Conservation (phyloP, 2,329 filamentous ascomycete species). For the Penicillium hordei region DNA sequence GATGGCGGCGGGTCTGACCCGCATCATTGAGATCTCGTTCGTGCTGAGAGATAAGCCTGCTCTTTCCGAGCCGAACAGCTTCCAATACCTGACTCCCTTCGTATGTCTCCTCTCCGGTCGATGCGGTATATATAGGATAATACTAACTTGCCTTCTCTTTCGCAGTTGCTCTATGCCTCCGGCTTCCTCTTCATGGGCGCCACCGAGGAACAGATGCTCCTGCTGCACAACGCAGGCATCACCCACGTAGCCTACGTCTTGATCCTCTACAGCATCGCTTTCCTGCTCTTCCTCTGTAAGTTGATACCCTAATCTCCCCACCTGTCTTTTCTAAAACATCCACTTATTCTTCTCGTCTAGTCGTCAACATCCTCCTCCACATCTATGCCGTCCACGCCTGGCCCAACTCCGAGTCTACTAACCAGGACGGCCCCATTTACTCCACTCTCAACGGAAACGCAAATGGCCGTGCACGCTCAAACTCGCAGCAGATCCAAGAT, state of each 20-base stretch:
- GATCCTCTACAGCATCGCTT: constrained; percentile 86
- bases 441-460: constrained; percentile 19
- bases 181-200: constrained; percentile 98
- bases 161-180: constrained; percentile 80
- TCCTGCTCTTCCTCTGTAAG: constrained; percentile 82
- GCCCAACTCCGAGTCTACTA: constrained; percentile 38
- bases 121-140: constrained; percentile 17
- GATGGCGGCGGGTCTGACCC: constrained; percentile 80
- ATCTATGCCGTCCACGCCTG: constrained; percentile 71
- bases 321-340: not conserved
- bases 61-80: constrained; percentile 67
- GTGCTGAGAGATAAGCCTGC: constrained; percentile 71
- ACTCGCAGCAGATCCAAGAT: constrained; percentile 62
- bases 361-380: constrained; percentile 80
- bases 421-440: constrained; percentile 20
- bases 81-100: constrained; percentile 69
- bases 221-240: constrained; percentile 71
- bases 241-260: constrained; percentile 91
- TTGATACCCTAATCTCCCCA: constrained; percentile 8
- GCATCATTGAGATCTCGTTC: constrained; percentile 90
- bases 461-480: constrained; percentile 48
- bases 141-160: constrained; percentile 22
- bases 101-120: constrained; percentile 52
- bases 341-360: constrained; percentile 36
- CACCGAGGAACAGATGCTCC: constrained; percentile 90